Conservation (phyloP, 2,329 filamentous ascomycete species). For the Aspergillus unguis region DNA sequence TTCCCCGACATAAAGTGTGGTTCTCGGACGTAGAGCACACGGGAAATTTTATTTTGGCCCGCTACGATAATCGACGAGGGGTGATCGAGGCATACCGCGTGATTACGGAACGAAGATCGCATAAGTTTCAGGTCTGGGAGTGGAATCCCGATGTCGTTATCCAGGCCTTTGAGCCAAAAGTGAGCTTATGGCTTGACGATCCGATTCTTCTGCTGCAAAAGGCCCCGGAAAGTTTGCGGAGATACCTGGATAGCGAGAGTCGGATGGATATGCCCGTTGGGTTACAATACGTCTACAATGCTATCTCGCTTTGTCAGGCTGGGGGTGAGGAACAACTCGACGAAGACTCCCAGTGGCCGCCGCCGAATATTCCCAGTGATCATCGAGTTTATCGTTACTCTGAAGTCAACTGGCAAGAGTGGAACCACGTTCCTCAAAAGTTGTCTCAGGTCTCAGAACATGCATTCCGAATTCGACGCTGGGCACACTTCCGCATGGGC, state of each 20-base stretch:
- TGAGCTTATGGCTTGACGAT: conserved; percentile 70
- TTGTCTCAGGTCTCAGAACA: conserved; percentile 63
- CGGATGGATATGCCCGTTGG: conserved; percentile 55
- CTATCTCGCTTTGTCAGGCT: conserved; percentile 62
- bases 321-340: conserved; percentile 42
- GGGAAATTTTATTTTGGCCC: conserved; percentile 71
- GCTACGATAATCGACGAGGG: conserved; percentile 69
- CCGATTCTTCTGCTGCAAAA: conserved; percentile 62
- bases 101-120: conserved; percentile 59
- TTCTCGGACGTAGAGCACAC: conserved; percentile 71
- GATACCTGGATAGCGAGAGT: conserved; percentile 41
- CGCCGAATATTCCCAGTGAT: conserved; percentile 63
- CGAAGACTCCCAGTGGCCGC: conserved; percentile 69
- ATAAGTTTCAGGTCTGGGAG: conserved; percentile 61
- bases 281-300: conserved; percentile 57
- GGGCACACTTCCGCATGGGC: conserved; percentile 63
- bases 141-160: conserved; percentile 65
- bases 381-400: conserved; percentile 55
- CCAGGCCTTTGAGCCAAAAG: conserved; percentile 66
- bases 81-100: conserved; percentile 79
- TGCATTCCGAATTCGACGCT: conserved; percentile 71
- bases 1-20: conserved; percentile 78
- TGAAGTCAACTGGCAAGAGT: conserved; percentile 42
- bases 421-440: conserved; percentile 49
- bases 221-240: conserved; percentile 17